Base-by-base conservation (phyloP, 2,329 filamentous ascomycete species). In the Thelonectria blattea region DNA sequence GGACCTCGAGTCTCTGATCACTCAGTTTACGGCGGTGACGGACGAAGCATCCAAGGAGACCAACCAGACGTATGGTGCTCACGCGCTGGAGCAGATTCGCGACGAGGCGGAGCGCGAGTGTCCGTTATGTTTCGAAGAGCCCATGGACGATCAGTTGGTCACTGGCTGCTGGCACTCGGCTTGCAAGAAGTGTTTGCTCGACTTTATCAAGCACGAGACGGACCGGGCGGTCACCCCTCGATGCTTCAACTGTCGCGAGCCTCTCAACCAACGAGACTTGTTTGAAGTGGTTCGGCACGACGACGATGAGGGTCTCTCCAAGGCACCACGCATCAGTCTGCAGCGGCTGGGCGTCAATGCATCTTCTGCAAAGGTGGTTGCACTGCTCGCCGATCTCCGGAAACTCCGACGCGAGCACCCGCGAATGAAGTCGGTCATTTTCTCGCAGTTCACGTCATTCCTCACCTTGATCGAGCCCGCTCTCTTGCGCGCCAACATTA, bases 151-250 rank as follows among this genome's bases (percentile, higher is more conserved):
- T 55, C 94, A 96, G 72, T 90, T 91, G 0, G 95, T 99, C 1
- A 98, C 95, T 0, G 92, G 92, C 0, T 99, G 95, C 77, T 99
- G 95, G 93, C 95, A 99, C 75, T 96, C 92, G 34, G 93, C 95
- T 1, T 99, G 95, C 80, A 97, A 95, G 76, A 90, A 91, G 63
- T 99, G 95, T 70, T 79, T 98, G n/a, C 80, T 96, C 2, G 88
- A 92, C 68, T 97, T 92, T 68, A 96, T 99, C 71, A 88, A 91
- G 64, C 93, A 97, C 71, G 91, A 97, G 74, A 89, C 84, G 5
- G 88, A 92, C 66, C 92, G 90, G 60, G 88, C 88, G 45, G 85
- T 91, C 51, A 75, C 90, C 0, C 90, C 95, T 1, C 86, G 89
- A 10, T 99, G 95, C 76, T 96, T 97, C 79, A 94, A 91, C 66